Percentiles rank a stretch among this genome's conserved stretches.
phyloP scores from a whole-genome alignment of 75 land plant species.

The Isoetes taiwanensis region DNA sequence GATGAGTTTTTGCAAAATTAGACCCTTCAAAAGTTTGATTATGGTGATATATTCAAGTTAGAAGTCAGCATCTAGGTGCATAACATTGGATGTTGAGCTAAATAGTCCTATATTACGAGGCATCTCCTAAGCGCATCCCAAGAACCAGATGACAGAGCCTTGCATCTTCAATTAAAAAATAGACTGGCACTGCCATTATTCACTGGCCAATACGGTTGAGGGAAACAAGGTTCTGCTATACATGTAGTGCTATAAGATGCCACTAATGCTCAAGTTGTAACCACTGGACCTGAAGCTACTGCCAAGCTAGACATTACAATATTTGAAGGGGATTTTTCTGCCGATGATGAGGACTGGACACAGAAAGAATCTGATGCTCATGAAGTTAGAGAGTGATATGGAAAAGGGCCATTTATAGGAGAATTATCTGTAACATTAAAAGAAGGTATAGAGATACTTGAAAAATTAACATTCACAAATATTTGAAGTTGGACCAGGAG shows the following conservation, averaged over 20 bases:
- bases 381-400: slow-evolving; percentile 41
- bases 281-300: slow-evolving; percentile 28
- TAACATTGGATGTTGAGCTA: no score
- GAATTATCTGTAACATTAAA: slow-evolving; percentile 22
- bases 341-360: slow-evolving; percentile 41
- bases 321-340: slow-evolving; percentile 56
- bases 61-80: no score
- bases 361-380: slow-evolving; percentile 22
- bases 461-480: slow-evolving; percentile 42
- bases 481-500: slow-evolving; percentile 68
- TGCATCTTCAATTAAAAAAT: slow-evolving; percentile 26
- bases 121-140: no score
- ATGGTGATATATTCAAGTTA: no score
- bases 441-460: slow-evolving; percentile 34
- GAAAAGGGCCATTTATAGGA: slow-evolving; percentile 53
- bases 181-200: slow-evolving; percentile 39
- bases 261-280: slow-evolving; percentile 14
- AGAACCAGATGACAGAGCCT: no score
- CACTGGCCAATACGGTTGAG: slow-evolving; percentile 43
- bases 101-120: no score
- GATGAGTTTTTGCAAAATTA: slow-evolving; percentile 78
- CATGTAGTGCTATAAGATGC: slow-evolving; percentile 27
- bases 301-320: slow-evolving; percentile 43
- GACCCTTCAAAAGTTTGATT: slow-evolving; percentile 45
- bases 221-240: slow-evolving; percentile 24